Base-by-base conservation (phyloP, 257 asterid species). In the Nemophila menziesii region DNA sequence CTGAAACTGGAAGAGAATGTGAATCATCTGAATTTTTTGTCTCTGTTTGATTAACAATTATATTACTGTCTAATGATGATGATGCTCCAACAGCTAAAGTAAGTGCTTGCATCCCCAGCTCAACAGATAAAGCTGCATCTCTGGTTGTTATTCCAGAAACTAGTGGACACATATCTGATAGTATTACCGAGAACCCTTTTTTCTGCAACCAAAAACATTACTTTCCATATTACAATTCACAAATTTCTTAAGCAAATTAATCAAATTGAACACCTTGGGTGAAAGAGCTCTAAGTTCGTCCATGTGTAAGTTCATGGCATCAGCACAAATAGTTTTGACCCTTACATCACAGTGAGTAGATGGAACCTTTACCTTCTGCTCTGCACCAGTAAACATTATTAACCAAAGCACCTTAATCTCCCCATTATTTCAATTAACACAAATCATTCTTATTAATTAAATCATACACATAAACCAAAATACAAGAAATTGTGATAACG, bases 341-440 rank as follows among this genome's bases (percentile, higher is more conserved):
- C 97, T 74, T 16, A 70, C 63, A 63, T 86, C 97, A 57, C 97
- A 86, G 55, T 72, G 73, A 67, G 36, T 66, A 1, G 85, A 57
- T 1, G 97, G 97, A 51, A 86, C 92, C 70, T 77, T 86, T 72
- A 82, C 94, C 72, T 77, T 79, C 96, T 86, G 92, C 73, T 65
- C 82, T 71, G 74, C 78, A 69, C 11, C 66, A 48, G 5, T 56
- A 39, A 60, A 46, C 33, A 47, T 29, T 48, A 17, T 23, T 43
- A 33, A 15, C 43, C 16, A 16, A 10, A 13, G 18, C 4, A 20
- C 20, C 5, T 4, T n/a, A 7, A 8, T 1, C 13, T 33, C 11
- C 18, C 33, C 15, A 21, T 3, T 15, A 14, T 3, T 26, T 11
- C 18, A 1, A n/a, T n/a, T 16, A 12, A 19, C 38, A 27, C 20